phyloP scores from a whole-genome alignment of 2,329 filamentous ascomycete species.

The Ophiostoma ips region DNA sequence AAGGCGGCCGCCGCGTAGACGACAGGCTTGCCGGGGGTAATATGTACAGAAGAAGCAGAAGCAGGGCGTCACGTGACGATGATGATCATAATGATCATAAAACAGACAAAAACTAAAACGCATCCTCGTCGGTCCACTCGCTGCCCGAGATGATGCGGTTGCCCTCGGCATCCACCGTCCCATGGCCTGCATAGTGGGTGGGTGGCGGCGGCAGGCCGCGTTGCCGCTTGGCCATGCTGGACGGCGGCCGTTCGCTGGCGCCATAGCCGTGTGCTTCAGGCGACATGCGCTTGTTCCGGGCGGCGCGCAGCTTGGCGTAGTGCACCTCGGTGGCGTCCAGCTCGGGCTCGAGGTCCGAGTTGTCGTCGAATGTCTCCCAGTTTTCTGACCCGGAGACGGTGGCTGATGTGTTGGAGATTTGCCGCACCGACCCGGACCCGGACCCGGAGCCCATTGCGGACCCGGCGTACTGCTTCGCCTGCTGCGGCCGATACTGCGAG shows the following conservation, averaged over 20 bases:
- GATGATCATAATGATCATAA: background rate
- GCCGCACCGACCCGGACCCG: constrained; percentile 34
- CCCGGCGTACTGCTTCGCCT: constrained; percentile 4
- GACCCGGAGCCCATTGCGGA: too few species aligned
- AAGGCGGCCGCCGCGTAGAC: background rate
- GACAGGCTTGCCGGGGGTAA: too few species aligned
- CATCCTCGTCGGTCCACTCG: constrained; percentile 55
- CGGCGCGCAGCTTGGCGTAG: constrained; percentile 61
- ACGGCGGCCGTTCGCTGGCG: background rate
- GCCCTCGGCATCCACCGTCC: constrained; percentile 42
- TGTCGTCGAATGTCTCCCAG: constrained; percentile 93
- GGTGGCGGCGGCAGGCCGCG: constrained; percentile 39
- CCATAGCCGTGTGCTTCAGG: constrained; percentile 24
- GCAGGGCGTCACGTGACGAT: background rate
- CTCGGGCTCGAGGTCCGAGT: constrained; percentile 62
- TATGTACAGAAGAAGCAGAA: constrained; percentile 6
- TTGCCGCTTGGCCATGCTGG: constrained; percentile 34
- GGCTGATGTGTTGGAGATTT: constrained; percentile 66
- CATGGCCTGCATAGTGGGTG: constrained; percentile 29
- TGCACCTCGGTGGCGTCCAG: constrained; percentile 65
- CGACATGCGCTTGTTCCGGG: constrained; percentile 50
- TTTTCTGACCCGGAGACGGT: constrained; percentile 77
- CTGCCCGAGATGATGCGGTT: constrained; percentile 49
- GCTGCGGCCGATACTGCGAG: constrained; percentile 2
- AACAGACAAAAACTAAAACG: constrained; percentile 26